Conservation (phyloP, 2,329 filamentous ascomycete genomes). For the Neonectria punicea region DNA sequence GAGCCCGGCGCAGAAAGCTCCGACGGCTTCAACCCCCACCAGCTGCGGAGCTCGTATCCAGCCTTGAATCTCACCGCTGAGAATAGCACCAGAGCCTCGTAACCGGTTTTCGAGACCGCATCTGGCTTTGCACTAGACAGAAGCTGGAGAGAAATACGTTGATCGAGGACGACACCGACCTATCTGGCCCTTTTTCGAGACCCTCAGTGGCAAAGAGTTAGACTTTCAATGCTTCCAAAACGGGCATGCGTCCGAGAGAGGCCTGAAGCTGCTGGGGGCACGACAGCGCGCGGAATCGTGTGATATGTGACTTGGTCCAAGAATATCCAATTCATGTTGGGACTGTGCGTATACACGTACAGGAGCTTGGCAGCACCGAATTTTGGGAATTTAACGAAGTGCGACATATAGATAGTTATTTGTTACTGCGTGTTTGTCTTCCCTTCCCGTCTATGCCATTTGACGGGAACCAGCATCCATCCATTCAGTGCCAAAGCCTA, state of each 20-base stretch:
- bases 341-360: too few species aligned
- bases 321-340: slow-evolving; percentile 6
- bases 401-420: background rate
- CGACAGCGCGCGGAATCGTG: slow-evolving; percentile 12
- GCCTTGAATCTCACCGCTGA: background rate
- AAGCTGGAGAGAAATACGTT: background rate
- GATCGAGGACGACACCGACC: slow-evolving; percentile 1
- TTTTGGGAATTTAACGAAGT: background rate
- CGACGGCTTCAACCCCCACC: slow-evolving; percentile 1
- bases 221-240: slow-evolving; percentile 23
- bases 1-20: slow-evolving; percentile 21
- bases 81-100: slow-evolving; percentile 5
- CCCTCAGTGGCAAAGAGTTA: slow-evolving; percentile 24
- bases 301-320: slow-evolving; percentile 14
- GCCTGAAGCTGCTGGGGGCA: slow-evolving; percentile 10
- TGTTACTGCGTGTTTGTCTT: background rate
- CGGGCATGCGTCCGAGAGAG: slow-evolving; percentile 4
- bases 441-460: too few species aligned
- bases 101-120: slow-evolving; percentile 12
- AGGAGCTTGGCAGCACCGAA: background rate
- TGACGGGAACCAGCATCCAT: too few species aligned
- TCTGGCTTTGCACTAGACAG: slow-evolving; percentile 2
- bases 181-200: background rate
- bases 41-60: slow-evolving; percentile 13
- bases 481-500: background rate